Percentiles rank a stretch among this genome's conserved stretches.
Evolutionary conservation across 768 basidiomycete genomes (phyloP).

Genomic region (Porphyrellus cyaneotinctus): DNA sequence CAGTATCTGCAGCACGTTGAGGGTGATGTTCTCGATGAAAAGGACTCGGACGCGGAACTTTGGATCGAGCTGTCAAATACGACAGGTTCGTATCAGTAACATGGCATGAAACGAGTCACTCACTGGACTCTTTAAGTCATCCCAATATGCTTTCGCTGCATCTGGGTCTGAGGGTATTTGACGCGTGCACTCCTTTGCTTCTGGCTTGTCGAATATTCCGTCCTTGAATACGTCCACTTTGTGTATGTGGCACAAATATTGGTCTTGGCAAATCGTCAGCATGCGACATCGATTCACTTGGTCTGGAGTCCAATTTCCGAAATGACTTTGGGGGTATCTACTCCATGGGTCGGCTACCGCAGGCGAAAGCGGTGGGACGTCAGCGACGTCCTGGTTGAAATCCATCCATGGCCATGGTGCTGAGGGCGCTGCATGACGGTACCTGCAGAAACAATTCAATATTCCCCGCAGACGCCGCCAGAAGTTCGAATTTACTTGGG

Average conservation of each 20-base stretch:
- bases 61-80: conserved; percentile 15
- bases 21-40: conserved; percentile 35
- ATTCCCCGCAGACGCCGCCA: too few relatives aligned
- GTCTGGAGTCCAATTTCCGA: conserved; percentile 51
- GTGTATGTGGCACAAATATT: conserved; percentile 18
- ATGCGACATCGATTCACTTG: conserved; percentile 39
- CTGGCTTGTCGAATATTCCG: conserved; percentile 16
- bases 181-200: background rate
- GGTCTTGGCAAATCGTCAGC: conserved; percentile 18
- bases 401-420: conserved; percentile 44
- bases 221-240: conserved; percentile 16
- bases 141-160: conserved; percentile 24
- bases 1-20: conserved; percentile 33
- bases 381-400: conserved; percentile 23
- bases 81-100: background rate
- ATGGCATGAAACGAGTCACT: background rate
- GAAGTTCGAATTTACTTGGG: conserved; percentile 19
- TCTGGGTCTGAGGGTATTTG: conserved; percentile 15
- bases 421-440: conserved; percentile 37
- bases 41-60: conserved; percentile 31
- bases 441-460: conserved; percentile 24
- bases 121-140: conserved; percentile 26
- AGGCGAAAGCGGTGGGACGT: conserved; percentile 10
- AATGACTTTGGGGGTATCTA: conserved; percentile 48
- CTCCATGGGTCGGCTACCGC: conserved; percentile 21